Conservation (phyloP, 768 basidiomycete genomes). For the Leccinum boreale region DNA sequence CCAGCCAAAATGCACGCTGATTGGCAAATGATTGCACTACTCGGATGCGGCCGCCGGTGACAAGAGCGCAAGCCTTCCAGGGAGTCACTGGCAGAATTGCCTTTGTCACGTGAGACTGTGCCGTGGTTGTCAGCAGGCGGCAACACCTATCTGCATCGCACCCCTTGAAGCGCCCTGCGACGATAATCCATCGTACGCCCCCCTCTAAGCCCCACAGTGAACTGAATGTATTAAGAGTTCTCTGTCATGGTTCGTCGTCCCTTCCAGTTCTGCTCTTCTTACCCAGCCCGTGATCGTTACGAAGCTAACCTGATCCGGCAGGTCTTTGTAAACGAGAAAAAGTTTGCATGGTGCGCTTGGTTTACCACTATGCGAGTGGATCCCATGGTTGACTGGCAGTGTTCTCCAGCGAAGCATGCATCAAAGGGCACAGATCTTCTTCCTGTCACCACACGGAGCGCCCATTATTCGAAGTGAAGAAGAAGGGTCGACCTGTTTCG, state of each 20-base stretch:
- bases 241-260: constrained; percentile 21
- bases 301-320: constrained; percentile 14
- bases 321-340: constrained; percentile 76
- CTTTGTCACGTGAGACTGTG: not conserved
- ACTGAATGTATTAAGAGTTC: constrained; percentile 13
- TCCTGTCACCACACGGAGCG: constrained; percentile 83
- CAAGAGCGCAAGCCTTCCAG: too few species aligned
- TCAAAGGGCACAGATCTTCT: constrained; percentile 92
- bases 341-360: constrained; percentile 64
- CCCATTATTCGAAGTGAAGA: constrained; percentile 90
- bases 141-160: not conserved
- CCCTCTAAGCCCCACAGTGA: not conserved
- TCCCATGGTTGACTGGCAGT: constrained; percentile 11
- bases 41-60: too few species aligned
- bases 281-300: not conserved
- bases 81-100: too few species aligned
- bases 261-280: not conserved
- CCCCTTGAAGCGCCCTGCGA: not conserved
- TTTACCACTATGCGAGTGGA: not conserved
- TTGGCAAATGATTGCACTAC: not conserved
- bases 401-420: constrained; percentile 74
- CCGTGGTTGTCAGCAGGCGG: too few species aligned
- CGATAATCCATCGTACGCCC: not conserved
- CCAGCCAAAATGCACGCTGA: not conserved
- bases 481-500: constrained; percentile 88